Evolutionary conservation across 2,329 filamentous ascomycete species (phyloP), one percentile per base, ranked within the genome.

Genomic region (Dendrostoma leiphaemia): DNA sequence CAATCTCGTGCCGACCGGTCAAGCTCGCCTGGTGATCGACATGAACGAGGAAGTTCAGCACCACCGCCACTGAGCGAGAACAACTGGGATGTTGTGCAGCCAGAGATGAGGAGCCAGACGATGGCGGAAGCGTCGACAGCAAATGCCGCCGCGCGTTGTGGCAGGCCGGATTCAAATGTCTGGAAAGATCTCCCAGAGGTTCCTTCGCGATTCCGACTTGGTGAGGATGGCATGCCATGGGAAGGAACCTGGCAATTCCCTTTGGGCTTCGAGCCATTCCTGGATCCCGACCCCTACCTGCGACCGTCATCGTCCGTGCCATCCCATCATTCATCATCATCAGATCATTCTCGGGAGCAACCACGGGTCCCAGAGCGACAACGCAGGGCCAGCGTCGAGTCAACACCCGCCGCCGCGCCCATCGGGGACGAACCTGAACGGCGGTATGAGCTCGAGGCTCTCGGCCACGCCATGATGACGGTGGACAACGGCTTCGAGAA

Each of bases 401-500:
- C 56, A 23, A 52, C 48, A 2, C 48, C 58, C n/a, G n/a, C n/a
- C n/a, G n/a, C n/a, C n/a, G n/a, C n/a, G n/a, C n/a, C 34, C 61
- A 59, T 15, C n/a, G 61, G 59, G 13, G 59, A 62, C 21, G 74
- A 77, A 38, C 69, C 72, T 0, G 65, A 67, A 29, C 61, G 65
- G 13, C 67, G 62, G 8, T 60, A 63, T 15, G 75, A 81, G 41
- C 72, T 81, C 3, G 76, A 76, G 51, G 71, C 75, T 0, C 67
- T 82, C 4, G 79, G 77, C 9, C 72, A 74, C 4, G 79, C 79
- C 34, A 74, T 82, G 72, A 74, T 82, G 69, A 82, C 79, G 2
- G 75, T 82, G 3, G 79, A 82, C 61, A 82, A 81, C 60, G 79
- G 79, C 2, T 82, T 82, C 59, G 79, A 82, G 66, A 75, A 77